A percentile compares a stretch with the other conserved stretches of the same genome.
These are phyloP conservation scores for Zostera marina DNA, from an alignment of 116 monocot genomes.

Conservation along the genomic window DNA sequence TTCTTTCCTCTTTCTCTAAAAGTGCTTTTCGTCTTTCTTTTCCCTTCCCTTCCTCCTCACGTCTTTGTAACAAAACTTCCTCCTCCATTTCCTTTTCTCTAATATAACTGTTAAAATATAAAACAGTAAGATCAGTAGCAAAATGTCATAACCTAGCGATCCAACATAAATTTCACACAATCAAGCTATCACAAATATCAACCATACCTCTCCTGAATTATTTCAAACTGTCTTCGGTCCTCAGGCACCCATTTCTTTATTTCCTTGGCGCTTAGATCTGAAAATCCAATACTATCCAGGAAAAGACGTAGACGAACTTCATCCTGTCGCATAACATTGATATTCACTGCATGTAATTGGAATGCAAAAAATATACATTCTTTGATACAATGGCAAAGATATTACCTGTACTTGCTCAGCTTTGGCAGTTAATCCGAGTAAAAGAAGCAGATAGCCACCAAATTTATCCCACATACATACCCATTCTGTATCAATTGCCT, in stretches of 20 bases:
- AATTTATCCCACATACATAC: conserved; percentile 99
- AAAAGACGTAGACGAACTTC: conserved; percentile 98
- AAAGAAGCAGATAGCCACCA: conserved; percentile 98
- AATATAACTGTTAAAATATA: conserved; percentile 50
- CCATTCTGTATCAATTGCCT: conserved; percentile 99
- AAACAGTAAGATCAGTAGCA: neutral
- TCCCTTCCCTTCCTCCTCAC: conserved; percentile 95
- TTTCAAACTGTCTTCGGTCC: conserved; percentile 89
- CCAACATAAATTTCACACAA: conserved; percentile 1
- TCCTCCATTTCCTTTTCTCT: conserved; percentile 99
- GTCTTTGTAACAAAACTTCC: conserved; percentile 91
- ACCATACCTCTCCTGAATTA: conserved; percentile 87
- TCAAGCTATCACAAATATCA: neutral
- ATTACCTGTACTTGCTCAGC: conserved; percentile 88
- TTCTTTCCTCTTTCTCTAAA: conserved; percentile 88
- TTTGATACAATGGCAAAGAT: neutral
- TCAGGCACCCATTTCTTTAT: conserved; percentile 99
- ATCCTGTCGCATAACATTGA: conserved; percentile 41
- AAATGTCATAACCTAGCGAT: neutral
- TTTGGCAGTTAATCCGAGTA: conserved; percentile 97
- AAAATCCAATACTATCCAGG: conserved; percentile 92
- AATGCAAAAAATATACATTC: neutral
- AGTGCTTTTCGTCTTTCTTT: conserved; percentile 95
- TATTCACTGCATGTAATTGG: neutral
- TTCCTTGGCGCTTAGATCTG: conserved; percentile 92